Conservation (phyloP, 2,329 filamentous ascomycete species). For the Cryphonectria carpinicola region DNA sequence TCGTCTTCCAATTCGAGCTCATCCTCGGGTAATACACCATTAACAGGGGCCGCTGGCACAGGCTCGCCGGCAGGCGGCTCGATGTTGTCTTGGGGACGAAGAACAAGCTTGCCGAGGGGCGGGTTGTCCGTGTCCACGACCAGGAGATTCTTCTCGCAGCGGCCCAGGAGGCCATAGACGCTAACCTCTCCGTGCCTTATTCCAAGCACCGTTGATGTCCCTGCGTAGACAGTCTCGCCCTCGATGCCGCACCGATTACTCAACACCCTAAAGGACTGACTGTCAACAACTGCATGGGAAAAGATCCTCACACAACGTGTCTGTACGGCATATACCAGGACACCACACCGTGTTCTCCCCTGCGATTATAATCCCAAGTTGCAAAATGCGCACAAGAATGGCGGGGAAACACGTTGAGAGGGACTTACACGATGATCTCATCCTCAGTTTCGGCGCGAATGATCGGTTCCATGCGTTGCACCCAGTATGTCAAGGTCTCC, state of each 20-base stretch:
- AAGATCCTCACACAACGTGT: not conserved
- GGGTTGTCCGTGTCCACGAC: constrained; percentile 64
- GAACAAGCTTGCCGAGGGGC: constrained; percentile 51
- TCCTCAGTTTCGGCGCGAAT: constrained; percentile 55
- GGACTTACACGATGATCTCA: constrained; percentile 60
- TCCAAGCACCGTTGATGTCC: constrained; percentile 72
- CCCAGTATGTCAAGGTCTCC: constrained; percentile 77
- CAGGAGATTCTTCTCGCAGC: constrained; percentile 69
- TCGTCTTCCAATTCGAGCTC: not conserved
- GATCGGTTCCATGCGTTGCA: constrained; percentile 69
- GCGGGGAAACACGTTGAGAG: not conserved
- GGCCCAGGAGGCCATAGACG: constrained; percentile 71
- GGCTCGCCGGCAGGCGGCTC: constrained; percentile 33
- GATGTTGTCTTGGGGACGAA: constrained; percentile 20
- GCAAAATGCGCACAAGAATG: not conserved
- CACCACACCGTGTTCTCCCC: not conserved
- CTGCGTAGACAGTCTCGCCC: constrained; percentile 69
- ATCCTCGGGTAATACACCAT: not conserved
- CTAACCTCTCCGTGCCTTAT: constrained; percentile 67
- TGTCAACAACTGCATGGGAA: not conserved
- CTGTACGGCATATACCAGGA: not conserved
- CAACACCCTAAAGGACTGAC: constrained; percentile 49
- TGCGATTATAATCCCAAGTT: not conserved
- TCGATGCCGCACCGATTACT: constrained; percentile 74
- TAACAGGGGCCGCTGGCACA: constrained; percentile 13